Base-by-base conservation (phyloP, 345 rosid species). In the Eutrema heterophyllum region DNA sequence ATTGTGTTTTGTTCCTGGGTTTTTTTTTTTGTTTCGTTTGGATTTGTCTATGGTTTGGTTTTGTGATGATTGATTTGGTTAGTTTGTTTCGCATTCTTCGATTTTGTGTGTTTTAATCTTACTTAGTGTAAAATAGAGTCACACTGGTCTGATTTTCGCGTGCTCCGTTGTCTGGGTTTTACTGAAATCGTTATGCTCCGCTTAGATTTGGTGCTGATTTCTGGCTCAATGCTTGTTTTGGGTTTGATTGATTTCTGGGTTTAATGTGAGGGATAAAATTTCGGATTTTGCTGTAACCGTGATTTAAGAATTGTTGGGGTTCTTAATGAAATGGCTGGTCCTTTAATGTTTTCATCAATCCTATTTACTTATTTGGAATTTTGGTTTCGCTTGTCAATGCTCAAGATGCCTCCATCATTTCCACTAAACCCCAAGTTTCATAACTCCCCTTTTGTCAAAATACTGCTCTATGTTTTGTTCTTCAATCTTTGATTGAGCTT, bases 161-260 rank as follows among this genome's bases (percentile, higher is more conserved):
- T 9, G 26, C 8, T 69, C 10, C 4, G 2, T 50, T 4, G 44
- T 32, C 1, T 70, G 59, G 71, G 52, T 70, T 76, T 70, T n/a
- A 39, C 41, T 75, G 0, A 0, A 18, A 50, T 44, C 44, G 58
- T 14, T 41, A 0, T 52, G 5, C 1, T 24, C 21, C 9, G 29
- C 12, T 54, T 64, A n/a, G 65, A 63, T 76, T 70, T 65, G 35
- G 51, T 48, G 5, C 5, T 59, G 50, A 36, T 50, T 50, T 32
- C 1, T 41, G 13, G 30, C 43, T 46, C 56, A 67, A 58, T 70
- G 57, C 36, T 53, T 41, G 33, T 30, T 30, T 38, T 55, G 21
- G 40, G 15, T 74, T 50, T 49, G 58, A 50, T 11, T 67, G 46
- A 18, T 74, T 67, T 50, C 30, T 67, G 46, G 51, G 72, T 57